Conservation (phyloP, 1,139 yeast species). For the Saccharomyces hybrid region DNA sequence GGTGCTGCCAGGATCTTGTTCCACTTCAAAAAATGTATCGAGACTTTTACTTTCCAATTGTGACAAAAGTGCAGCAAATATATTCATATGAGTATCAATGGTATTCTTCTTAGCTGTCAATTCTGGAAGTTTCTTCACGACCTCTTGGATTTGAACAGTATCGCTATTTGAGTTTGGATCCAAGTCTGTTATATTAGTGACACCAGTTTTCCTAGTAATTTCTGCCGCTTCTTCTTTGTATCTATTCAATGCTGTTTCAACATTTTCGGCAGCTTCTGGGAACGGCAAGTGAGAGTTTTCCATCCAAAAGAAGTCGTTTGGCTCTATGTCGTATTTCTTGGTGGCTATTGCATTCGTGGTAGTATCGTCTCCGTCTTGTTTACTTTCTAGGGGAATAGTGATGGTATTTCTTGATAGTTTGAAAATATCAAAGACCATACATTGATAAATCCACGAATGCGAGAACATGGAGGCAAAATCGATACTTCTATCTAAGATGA, state of each 20-base stretch:
- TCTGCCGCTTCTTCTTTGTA: conserved; percentile 86
- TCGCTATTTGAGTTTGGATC: conserved; percentile 49
- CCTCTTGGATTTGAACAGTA: conserved; percentile 63
- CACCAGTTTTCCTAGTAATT: conserved; percentile 73
- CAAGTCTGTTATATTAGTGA: conserved; percentile 57
- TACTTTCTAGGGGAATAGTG: conserved; percentile 42
- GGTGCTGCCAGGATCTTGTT: conserved; percentile 62
- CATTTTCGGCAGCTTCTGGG: conserved; percentile 96
- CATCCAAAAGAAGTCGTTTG: conserved; percentile 87
- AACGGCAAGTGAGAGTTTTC: conserved; percentile 80
- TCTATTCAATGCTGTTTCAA: conserved; percentile 70
- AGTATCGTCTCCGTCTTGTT: conserved; percentile 31
- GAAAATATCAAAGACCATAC: conserved; percentile 90
- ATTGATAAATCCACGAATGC: conserved; percentile 97
- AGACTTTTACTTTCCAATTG: conserved; percentile 78
- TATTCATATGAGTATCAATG: conserved; percentile 95
- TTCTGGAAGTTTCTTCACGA: conserved; percentile 88
- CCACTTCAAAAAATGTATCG: conserved; percentile 89
- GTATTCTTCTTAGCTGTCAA: conserved; percentile 80
- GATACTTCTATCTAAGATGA: conserved; percentile 77
- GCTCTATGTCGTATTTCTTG: conserved; percentile 63
- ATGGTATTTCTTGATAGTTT: conserved; percentile 71
- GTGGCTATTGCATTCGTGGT: conserved; percentile 24
- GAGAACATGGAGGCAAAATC: conserved; percentile 91
- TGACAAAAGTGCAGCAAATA: conserved; percentile 73